phyloP scores from a whole-genome alignment of 139 green algal genomes.

The Chlorella sp. region DNA sequence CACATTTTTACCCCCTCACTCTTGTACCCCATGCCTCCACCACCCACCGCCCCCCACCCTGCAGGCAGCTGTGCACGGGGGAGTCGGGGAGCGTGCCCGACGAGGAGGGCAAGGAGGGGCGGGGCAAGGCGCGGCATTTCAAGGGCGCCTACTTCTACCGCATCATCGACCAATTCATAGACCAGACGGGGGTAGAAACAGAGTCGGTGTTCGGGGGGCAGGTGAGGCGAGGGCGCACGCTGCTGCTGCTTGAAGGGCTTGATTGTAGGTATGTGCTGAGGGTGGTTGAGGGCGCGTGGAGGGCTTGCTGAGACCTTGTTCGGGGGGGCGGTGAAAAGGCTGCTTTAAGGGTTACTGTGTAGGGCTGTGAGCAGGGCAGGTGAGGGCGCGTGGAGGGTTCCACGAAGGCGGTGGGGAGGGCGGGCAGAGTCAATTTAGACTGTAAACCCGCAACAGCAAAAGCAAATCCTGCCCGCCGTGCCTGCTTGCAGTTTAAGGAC shows the following conservation, averaged over 20 bases:
- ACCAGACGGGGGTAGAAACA: constrained; percentile 54
- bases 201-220: constrained; percentile 59
- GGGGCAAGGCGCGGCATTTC: constrained; percentile 60
- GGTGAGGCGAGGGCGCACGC: constrained; percentile 24
- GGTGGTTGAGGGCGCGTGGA: too few relatives aligned
- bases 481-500: constrained; percentile 63
- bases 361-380: too few relatives aligned
- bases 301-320: constrained; percentile 26
- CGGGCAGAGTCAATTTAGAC: too few relatives aligned
- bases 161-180: constrained; percentile 69
- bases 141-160: constrained; percentile 52
- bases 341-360: neutral
- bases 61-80: constrained; percentile 60
- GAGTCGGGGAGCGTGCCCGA: constrained; percentile 67
- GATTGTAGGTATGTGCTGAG: too few relatives aligned
- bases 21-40: too few relatives aligned
- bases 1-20: too few relatives aligned
- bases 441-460: too few relatives aligned
- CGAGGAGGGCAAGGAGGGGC: constrained; percentile 54
- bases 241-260: neutral
- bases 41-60: too few relatives aligned
- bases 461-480: too few relatives aligned
- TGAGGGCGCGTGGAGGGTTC: too few relatives aligned
- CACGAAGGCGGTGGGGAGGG: too few relatives aligned
- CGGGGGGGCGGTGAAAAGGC: constrained; percentile 46